phyloP scores from a whole-genome alignment of 495 filamentous ascomycete species.

The Penicillium pulvis region DNA sequence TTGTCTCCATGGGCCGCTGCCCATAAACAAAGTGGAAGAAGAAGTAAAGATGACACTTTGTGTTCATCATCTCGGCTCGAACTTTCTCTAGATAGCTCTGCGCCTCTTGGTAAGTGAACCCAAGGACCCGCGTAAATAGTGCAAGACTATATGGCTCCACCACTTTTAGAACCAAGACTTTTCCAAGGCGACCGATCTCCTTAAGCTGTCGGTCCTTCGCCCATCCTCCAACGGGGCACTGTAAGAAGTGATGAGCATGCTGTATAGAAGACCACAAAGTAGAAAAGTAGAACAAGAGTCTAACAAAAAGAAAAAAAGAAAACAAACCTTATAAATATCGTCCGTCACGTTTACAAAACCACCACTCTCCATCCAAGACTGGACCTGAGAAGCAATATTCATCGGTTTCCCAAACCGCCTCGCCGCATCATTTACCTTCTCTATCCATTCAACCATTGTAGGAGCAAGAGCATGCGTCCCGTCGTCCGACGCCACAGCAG shows the following conservation, averaged over 20 bases:
- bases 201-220: constrained; percentile 52
- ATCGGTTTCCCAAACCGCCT: constrained; percentile 42
- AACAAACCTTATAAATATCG: constrained; percentile 45
- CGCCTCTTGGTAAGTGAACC: constrained; percentile 43
- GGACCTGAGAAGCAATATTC: constrained; percentile 32
- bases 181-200: constrained; percentile 47
- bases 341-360: constrained; percentile 40
- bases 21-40: constrained; percentile 45
- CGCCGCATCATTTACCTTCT: constrained; percentile 34
- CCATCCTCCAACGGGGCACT: constrained; percentile 54
- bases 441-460: constrained; percentile 29
- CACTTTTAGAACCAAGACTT: constrained; percentile 39
- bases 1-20: constrained; percentile 33
- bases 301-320: background rate
- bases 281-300: background rate
- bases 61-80: constrained; percentile 34
- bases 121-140: constrained; percentile 57
- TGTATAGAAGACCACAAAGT: background rate
- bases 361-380: constrained; percentile 29
- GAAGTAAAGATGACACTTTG: constrained; percentile 37
- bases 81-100: constrained; percentile 38
- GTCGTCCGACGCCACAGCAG: constrained; percentile 38
- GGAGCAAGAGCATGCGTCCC: constrained; percentile 32
- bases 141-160: constrained; percentile 55
- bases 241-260: background rate